Percentiles rank a stretch among this genome's conserved stretches.
Conservation (phyloP, 2,329 filamentous ascomycete genomes). For the Botrytis elliptica region DNA sequence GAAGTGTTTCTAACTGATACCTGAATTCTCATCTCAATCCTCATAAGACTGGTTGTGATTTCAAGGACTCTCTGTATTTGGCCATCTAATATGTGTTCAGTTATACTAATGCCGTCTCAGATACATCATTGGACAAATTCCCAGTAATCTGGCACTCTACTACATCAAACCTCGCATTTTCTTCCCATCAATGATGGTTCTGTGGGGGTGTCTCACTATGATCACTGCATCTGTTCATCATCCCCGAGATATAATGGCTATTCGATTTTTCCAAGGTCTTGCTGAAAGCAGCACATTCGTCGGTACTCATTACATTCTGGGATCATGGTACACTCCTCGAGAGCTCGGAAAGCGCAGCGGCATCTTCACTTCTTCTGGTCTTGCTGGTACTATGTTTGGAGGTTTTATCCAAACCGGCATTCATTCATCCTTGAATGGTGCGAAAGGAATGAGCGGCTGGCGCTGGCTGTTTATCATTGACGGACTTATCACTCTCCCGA, state of each 20-base stretch:
- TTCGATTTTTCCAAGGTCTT: constrained; percentile 50
- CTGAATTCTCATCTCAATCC: neutral
- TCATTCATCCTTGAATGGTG: constrained; percentile 38
- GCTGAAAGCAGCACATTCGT: constrained; percentile 58
- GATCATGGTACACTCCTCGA: constrained; percentile 59
- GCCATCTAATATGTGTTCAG: neutral
- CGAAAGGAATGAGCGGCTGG: constrained; percentile 51
- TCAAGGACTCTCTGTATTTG: neutral
- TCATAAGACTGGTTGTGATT: neutral
- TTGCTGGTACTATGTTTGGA: constrained; percentile 60
- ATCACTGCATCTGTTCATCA: constrained; percentile 52
- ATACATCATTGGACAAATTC: constrained; percentile 58
- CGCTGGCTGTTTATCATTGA: constrained; percentile 54
- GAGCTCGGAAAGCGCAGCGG: constrained; percentile 62
- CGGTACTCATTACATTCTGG: constrained; percentile 58
- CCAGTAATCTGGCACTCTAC: constrained; percentile 60
- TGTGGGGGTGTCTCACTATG: constrained; percentile 66
- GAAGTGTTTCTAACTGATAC: neutral
- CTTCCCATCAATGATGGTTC: constrained; percentile 62
- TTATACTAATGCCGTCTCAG: constrained; percentile 17
- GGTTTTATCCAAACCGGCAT: constrained; percentile 57
- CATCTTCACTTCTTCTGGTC: constrained; percentile 59
- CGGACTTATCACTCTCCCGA: constrained; percentile 55
- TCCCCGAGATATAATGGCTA: constrained; percentile 55
- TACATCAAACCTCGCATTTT: constrained; percentile 62